Base-by-base conservation (phyloP, 331 rosid species). In the Quercus lobata region DNA sequence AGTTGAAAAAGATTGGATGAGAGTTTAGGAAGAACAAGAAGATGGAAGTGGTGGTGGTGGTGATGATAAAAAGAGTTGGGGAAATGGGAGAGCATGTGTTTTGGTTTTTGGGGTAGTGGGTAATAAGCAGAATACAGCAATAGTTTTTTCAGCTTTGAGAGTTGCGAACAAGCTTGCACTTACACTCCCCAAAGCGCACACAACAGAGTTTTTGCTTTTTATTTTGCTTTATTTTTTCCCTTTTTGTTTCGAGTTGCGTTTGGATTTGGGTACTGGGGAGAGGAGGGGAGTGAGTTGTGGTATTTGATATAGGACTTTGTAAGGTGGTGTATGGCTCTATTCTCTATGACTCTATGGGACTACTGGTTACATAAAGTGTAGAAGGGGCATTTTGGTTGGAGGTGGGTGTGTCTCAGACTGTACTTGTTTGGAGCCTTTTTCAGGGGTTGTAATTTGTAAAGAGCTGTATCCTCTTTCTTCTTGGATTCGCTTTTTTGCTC, bases 271-370 rank as follows among this genome's bases (percentile, higher is more conserved):
- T 52, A 49, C 44, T 73, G 57, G 8, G 70, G 65, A 57, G 74
- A 73, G 9, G 63, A 53, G 70, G 70, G 17, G 55, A 49, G 55
- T 1, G 73, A 74, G 71, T 29, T 84, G 62, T 70, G 77, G 75
- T 78, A 74, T 80, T 84, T 82, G 85, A 80, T 82, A 71, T 41
- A 9, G 49, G 49, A 22, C 30, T 68, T 66, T 80, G 86, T 76
- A 83, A 81, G 75, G 73, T 77, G 86, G 74, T 80, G 82, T 55
- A 77, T 85, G 89, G 81, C 87, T 85, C 82, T 79, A 81, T 83
- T 86, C 76, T 83, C 88, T 61, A 92, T 83, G 89, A 91, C 76
- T 83, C 88, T 61, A 92, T 83, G 90, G 92, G 90, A 63, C 88
- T 87, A 79, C 72, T 24, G 88, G 89, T 82, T 85, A 85, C 84